Conservation (phyloP, 2,329 filamentous ascomycete species). For the Fusarium cicatricum region DNA sequence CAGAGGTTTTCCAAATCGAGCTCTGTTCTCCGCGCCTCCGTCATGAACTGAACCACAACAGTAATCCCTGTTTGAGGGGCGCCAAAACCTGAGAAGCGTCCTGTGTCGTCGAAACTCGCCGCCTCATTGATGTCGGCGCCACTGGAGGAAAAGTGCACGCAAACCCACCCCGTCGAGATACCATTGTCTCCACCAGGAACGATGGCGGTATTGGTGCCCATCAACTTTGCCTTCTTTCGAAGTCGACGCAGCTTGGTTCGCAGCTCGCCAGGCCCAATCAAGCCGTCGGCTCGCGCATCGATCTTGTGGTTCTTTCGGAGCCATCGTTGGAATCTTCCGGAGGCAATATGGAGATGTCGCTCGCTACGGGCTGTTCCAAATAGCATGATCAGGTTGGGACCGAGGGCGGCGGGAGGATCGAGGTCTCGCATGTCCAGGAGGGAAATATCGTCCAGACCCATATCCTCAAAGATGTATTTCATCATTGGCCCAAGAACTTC, state of each 20-base stretch:
- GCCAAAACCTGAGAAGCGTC: slow-evolving; percentile 81
- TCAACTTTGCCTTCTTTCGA: slow-evolving; percentile 80
- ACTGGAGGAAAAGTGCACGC: slow-evolving; percentile 83
- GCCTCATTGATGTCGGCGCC: slow-evolving; percentile 61
- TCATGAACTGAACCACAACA: slow-evolving; percentile 66
- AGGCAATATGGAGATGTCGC: slow-evolving; percentile 90
- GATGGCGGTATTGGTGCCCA: slow-evolving; percentile 75
- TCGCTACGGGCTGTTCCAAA: slow-evolving; percentile 91
- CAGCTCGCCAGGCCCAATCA: slow-evolving; percentile 89
- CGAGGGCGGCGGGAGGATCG: slow-evolving; percentile 86
- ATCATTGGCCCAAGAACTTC: slow-evolving; percentile 76
- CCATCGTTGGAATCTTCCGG: slow-evolving; percentile 90
- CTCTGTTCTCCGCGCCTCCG: slow-evolving; percentile 60
- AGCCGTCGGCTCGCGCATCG: slow-evolving; percentile 81
- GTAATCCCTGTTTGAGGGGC: slow-evolving; percentile 57
- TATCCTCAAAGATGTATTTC: slow-evolving; percentile 80
- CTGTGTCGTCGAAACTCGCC: slow-evolving; percentile 55
- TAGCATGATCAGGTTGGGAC: slow-evolving; percentile 90
- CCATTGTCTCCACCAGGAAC: slow-evolving; percentile 78
- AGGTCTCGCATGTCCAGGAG: slow-evolving; percentile 85
- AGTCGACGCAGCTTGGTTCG: slow-evolving; percentile 86
- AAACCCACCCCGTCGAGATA: slow-evolving; percentile 94
- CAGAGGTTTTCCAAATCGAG: slow-evolving; percentile 63
- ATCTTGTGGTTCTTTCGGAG: slow-evolving; percentile 77
- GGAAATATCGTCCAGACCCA: slow-evolving; percentile 83